Conservation (phyloP, 495 filamentous ascomycete genomes). For the Hypomontagnella submonticulosa region DNA sequence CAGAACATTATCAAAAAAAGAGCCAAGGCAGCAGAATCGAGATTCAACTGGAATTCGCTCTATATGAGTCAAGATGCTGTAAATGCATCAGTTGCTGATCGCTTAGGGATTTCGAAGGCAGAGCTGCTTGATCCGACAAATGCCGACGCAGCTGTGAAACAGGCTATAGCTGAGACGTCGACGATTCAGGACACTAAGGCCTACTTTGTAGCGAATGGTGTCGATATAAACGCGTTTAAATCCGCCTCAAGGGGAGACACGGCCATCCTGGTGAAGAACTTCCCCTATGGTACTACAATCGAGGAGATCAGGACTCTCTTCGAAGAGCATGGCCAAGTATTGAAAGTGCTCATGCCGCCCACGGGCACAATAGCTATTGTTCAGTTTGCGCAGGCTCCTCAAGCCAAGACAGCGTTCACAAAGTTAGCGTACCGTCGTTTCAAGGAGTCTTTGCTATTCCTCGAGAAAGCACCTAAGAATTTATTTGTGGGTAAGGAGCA, state of each 20-base stretch:
- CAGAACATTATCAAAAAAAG: constrained; percentile 89
- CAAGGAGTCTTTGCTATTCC: constrained; percentile 89
- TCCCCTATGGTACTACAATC: constrained; percentile 79
- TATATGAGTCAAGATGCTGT: constrained; percentile 99
- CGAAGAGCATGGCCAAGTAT: constrained; percentile 77
- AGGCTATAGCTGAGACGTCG: constrained; percentile 95
- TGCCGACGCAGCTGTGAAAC: constrained; percentile 91
- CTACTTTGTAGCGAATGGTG: constrained; percentile 86
- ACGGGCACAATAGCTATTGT: constrained; percentile 92
- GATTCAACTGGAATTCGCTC: constrained; percentile 96
- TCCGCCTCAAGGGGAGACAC: constrained; percentile 82
- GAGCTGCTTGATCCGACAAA: constrained; percentile 94
- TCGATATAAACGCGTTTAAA: constrained; percentile 92
- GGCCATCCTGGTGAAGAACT: constrained; percentile 94
- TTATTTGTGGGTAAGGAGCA: constrained; percentile 68
- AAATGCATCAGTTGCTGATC: constrained; percentile 86
- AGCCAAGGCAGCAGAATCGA: constrained; percentile 74
- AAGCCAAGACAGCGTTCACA: constrained; percentile 83
- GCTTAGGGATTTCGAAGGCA: constrained; percentile 86
- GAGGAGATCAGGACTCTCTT: constrained; percentile 75
- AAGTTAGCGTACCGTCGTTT: constrained; percentile 87
- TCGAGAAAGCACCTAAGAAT: constrained; percentile 91
- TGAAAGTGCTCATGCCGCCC: constrained; percentile 87
- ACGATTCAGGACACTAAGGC: constrained; percentile 95
- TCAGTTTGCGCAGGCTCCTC: constrained; percentile 79